Evolutionary conservation across 129 eudicot genomes (phyloP), one percentile per base, ranked within the genome.

Genomic region (Flaveria ramosissima): DNA sequence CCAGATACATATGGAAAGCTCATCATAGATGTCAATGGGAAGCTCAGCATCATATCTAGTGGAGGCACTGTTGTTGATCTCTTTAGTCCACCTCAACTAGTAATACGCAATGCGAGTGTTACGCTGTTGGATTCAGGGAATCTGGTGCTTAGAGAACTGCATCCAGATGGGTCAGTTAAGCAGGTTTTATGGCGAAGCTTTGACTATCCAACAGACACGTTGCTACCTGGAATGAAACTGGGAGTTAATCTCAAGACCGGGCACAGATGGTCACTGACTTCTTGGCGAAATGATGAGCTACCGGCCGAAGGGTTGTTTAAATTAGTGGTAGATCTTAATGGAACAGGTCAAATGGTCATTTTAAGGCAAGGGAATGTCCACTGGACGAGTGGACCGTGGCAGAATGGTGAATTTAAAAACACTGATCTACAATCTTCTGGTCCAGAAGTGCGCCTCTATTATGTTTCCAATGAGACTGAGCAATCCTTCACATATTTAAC

Each of bases 141-240:
- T 67, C 74, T 83, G 13, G 74, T 80, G 52, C 48, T 83, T 30
- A 69, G 42, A n/a, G 81, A 76, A 74, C 12, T 80, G 71, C 50
- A 80, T 24, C 41, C 73, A 21, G 30, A 62, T 30, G 74, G 85
- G 50, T 76, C 85, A 0, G 56, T 66, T 67, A 72, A 63, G 20
- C 62, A 9, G 70, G 64, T 78, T 11, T 77, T 83, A 30, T 86
- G 88, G 90, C 86, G 81, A 68, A 86, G 90, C 71, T 86, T 83
- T 70, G 90, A 86, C 75, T 42, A 86, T 53, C 90, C 90, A 3
- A 80, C 88, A 12, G 84, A 86, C 69, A 83, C 86, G 0, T 77
- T 83, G 47, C 76, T 86, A 64, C 90, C 90, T 1, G 88, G 86
- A 14, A 87, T 86, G 90, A 86, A 86, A 72, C 55, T 86, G 1